phyloP scores from a whole-genome alignment of 179 eudicot species.

The Beta lomatogona region DNA sequence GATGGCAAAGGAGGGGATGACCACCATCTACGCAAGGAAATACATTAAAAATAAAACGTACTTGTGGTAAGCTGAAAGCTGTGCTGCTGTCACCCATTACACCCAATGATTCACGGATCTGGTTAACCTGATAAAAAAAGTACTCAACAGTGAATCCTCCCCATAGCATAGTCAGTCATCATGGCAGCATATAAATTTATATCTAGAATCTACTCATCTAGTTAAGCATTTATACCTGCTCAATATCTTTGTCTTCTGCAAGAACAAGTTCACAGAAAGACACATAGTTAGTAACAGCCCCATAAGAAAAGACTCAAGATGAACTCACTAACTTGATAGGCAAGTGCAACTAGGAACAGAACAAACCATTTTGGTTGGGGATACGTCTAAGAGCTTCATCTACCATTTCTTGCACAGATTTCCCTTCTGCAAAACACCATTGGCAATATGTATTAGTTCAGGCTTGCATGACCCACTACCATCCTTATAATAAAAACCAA shows the following conservation, averaged over 20 bases:
- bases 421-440: slow-evolving; percentile 43
- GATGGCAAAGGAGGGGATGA: neutral
- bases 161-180: slow-evolving; percentile 3
- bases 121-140: slow-evolving; percentile 68
- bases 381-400: slow-evolving; percentile 72
- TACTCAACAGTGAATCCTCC: slow-evolving; percentile 2
- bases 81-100: slow-evolving; percentile 96
- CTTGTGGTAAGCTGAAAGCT: slow-evolving; percentile 97
- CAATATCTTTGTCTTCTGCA: slow-evolving; percentile 87
- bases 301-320: neutral
- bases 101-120: slow-evolving; percentile 91
- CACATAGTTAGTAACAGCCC: slow-evolving; percentile 29
- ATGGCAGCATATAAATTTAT: neutral
- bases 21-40: neutral
- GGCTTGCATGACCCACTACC: slow-evolving; percentile 1
- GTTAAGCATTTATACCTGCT: slow-evolving; percentile 55
- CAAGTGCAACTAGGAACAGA: neutral
- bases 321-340: neutral
- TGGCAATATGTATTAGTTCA: neutral
- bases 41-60: slow-evolving; percentile 35
- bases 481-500: neutral
- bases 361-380: slow-evolving; percentile 63
- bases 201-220: neutral
- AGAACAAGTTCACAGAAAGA: slow-evolving; percentile 27
- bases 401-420: slow-evolving; percentile 82